Base-by-base conservation (phyloP, 805 yeast genomes). In the Saccharomycopsis javanensis region DNA sequence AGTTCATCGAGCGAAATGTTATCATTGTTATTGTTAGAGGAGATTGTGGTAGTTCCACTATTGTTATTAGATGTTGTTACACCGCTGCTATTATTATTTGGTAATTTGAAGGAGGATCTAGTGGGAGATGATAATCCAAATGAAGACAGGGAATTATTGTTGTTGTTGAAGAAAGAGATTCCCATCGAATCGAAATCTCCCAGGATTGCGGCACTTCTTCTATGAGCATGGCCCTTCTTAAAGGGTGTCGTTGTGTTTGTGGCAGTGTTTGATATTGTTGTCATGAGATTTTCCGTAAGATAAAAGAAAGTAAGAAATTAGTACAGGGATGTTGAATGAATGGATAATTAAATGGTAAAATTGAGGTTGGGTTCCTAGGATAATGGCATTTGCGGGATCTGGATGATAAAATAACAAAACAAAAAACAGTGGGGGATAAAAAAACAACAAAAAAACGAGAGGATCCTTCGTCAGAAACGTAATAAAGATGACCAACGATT, bases 151-250 rank as follows among this genome's bases (percentile, higher is more conserved):
- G 61, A 10, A 15, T 23, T 31, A 27, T 37, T 55, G 20, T 35
- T 54, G 5, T 58, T 50, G 16, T 52, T 50, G 23, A 60, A 57
- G 15, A 55, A 55, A 6, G 60, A 55, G 23, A 66, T 67, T 48
- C 68, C 69, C 53, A 71, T 63, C 56, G 71, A 71, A 63, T 86
- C 94, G 66, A 88, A 86, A 67, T 89, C 96, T 3, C 94, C 94
- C 7, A 94, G 86, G 5, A 89, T 84, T 0, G 96, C 96, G 23
- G 92, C 90, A 0, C 96, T 88, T 55, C 96, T 73, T 65, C 88
- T 80, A 65, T 89, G 96, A 50, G 87, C 79, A 70, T 89, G 96
- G 1, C 82, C 80, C 48, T 42, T 42, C 15, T 42, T 42, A 16
- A 42, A 42, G 48, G 28, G 6, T 5, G 23, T 16, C 8, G 25